These are phyloP conservation scores for Ustilago nuda DNA, from an alignment of 1,284 basidiomycete genomes.

Conservation along the genomic window DNA sequence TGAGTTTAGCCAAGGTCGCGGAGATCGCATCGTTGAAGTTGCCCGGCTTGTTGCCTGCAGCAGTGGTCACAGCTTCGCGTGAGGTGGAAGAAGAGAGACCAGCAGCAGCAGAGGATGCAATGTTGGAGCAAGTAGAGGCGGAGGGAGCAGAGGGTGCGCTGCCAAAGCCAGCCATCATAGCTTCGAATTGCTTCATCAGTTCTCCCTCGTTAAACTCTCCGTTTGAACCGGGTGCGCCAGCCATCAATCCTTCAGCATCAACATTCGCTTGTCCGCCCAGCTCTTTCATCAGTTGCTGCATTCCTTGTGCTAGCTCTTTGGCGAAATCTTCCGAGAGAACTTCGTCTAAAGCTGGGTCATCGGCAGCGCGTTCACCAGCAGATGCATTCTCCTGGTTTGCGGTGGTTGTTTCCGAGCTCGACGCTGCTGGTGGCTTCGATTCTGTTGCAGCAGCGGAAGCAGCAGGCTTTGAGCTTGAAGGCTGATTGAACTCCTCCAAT, in stretches of 20 bases:
- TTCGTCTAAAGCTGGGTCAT: slow-evolving; percentile 55
- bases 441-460: slow-evolving; percentile 52
- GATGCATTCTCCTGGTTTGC: neutral
- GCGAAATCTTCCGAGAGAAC: slow-evolving; percentile 74
- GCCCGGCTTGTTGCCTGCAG: slow-evolving; percentile 61
- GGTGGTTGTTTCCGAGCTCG: neutral
- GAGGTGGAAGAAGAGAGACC: slow-evolving; percentile 4
- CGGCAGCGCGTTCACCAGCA: slow-evolving; percentile 10
- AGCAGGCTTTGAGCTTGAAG: slow-evolving; percentile 28
- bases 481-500: slow-evolving; percentile 71
- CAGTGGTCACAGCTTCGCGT: neutral
- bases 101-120: slow-evolving; percentile 10
- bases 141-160: slow-evolving; percentile 2
- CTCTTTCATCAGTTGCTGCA: slow-evolving; percentile 85
- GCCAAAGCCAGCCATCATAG: slow-evolving; percentile 64
- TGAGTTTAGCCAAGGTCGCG: slow-evolving; percentile 83
- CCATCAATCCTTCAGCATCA: slow-evolving; percentile 29
- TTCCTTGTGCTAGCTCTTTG: slow-evolving; percentile 80
- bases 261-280: slow-evolving; percentile 70
- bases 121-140: neutral
- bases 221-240: slow-evolving; percentile 19
- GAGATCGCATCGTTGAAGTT: slow-evolving; percentile 82
- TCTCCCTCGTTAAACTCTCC: slow-evolving; percentile 60
- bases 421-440: slow-evolving; percentile 45
- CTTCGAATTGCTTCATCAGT: slow-evolving; percentile 67